Base-by-base conservation (phyloP, 2,329 filamentous ascomycete genomes). In the Ceratocystis alfenasii region DNA sequence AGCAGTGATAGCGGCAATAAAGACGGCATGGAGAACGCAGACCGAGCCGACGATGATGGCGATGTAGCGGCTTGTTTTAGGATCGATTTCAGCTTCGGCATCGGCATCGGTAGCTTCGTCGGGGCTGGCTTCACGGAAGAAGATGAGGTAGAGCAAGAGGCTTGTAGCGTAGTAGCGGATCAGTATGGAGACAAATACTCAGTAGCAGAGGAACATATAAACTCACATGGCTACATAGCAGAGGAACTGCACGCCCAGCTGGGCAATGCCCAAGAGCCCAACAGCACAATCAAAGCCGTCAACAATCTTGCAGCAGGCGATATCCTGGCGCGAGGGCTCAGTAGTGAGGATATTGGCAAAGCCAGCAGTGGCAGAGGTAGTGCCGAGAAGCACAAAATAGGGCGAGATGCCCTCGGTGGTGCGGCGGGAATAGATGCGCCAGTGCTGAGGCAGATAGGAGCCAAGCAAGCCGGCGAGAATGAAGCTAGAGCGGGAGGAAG, bases 321-420 rank as follows among this genome's bases (percentile, higher is more conserved):
- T 87, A 74, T 96, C 92, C 66, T 85, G 81, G 44, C 89, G 84
- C 66, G 90, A 96, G 67, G 86, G 83, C n/a, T 90, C 89, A 15
- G 96, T 83, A 0, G 90, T 87, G 64, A 97, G 79, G 73, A 99
- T 96, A 73, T 97, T 97, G 69, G 89, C 90, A 72, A 99, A 90
- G 30, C 89, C 88, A 61, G 88, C 89, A 63, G 89, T 95, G 71
- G 89, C 89, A 6, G 90, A 95, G 1, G 93, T 93, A 30, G 89
- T 90, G 68, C 94, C 94, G n/a, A 99, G 84, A 1, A 97, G 83
- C 69, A 99, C 86, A 73, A 96, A 99, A 76, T 93, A 94, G 7
- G 94, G 93, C 36, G 92, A 96, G 69, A 99, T 92, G 69, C 94
- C 94, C 74, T 95, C 93, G 25, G 93, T 95, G 15, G 90, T 94